phyloP scores from a whole-genome alignment of 306 rosid species.

The Alnus glutinosa region DNA sequence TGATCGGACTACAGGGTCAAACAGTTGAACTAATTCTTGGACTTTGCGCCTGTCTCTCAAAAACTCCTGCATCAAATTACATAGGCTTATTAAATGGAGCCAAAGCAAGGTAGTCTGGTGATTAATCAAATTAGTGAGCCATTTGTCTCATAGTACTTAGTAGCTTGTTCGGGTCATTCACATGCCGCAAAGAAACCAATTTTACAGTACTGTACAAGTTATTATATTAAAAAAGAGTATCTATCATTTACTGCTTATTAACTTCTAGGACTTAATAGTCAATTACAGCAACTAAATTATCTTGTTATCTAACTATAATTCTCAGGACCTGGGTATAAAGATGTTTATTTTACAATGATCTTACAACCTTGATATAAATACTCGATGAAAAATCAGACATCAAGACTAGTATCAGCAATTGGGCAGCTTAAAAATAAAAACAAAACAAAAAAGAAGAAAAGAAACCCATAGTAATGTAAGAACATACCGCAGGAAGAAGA shows the following conservation, averaged over 20 bases:
- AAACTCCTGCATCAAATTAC: constrained; percentile 56
- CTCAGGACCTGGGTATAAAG: background rate
- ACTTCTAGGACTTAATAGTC: background rate
- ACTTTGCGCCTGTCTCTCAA: constrained; percentile 79
- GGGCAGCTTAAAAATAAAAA: background rate
- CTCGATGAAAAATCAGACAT: background rate
- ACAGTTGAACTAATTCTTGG: constrained; percentile 62
- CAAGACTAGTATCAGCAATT: background rate
- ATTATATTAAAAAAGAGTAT: background rate
- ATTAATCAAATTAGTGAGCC: background rate
- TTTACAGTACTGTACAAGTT: background rate
- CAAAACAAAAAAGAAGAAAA: background rate
- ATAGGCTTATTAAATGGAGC: background rate
- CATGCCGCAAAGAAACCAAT: background rate
- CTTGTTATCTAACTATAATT: background rate
- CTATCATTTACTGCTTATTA: too few species aligned
- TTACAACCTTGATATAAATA: background rate
- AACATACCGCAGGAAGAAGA: constrained; percentile 66
- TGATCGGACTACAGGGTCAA: constrained; percentile 85
- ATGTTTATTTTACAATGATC: background rate
- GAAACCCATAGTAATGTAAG: constrained; percentile 10
- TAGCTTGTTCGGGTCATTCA: background rate
- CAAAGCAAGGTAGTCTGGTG: background rate
- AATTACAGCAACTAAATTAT: background rate
- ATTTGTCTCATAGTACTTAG: background rate